phyloP scores from a whole-genome alignment of 2,329 filamentous ascomycete genomes.

The Pseudocercospora fijiensis region DNA sequence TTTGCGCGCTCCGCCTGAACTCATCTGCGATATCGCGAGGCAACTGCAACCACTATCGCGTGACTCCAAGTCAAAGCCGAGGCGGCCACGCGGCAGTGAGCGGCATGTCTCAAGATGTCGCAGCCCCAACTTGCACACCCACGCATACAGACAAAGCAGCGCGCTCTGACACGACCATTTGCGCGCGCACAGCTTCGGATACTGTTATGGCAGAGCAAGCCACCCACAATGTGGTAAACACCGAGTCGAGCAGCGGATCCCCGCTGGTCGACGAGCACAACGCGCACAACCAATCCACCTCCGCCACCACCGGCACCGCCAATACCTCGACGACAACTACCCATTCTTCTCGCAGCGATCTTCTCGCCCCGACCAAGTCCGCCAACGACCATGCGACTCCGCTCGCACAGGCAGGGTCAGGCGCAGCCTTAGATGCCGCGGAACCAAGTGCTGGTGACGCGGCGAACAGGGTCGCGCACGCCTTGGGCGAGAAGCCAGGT shows the following conservation, averaged over 20 bases:
- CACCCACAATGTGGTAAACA: slow-evolving; percentile 70
- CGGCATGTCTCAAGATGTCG: neutral
- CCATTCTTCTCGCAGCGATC: slow-evolving; percentile 44
- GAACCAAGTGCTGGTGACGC: slow-evolving; percentile 39
- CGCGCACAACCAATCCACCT: slow-evolving; percentile 54
- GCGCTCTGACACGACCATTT: slow-evolving; percentile 23
- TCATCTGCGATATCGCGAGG: neutral
- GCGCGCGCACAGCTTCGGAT: slow-evolving; percentile 27
- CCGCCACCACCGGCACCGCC: slow-evolving; percentile 51
- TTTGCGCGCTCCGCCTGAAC: neutral
- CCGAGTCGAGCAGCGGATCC: slow-evolving; percentile 64
- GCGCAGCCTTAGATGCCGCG: slow-evolving; percentile 26
- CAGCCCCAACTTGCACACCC: neutral
- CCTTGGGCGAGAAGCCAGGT: slow-evolving; percentile 14
- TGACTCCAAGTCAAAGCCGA: slow-evolving; percentile 11
- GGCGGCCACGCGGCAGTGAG: slow-evolving; percentile 11
- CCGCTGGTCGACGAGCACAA: slow-evolving; percentile 63
- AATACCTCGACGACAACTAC: slow-evolving; percentile 28
- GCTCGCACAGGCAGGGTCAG: slow-evolving; percentile 13
- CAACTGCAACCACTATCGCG: slow-evolving; percentile 11
- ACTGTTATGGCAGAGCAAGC: slow-evolving; percentile 72
- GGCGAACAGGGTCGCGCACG: slow-evolving; percentile 17
- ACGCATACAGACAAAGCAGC: slow-evolving; percentile 6
- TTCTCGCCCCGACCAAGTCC: slow-evolving; percentile 27
- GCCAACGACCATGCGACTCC: slow-evolving; percentile 20